These are phyloP conservation scores for Trichoderma oligosporum DNA, from an alignment of 2,329 filamentous ascomycete genomes.

Conservation along the genomic window DNA sequence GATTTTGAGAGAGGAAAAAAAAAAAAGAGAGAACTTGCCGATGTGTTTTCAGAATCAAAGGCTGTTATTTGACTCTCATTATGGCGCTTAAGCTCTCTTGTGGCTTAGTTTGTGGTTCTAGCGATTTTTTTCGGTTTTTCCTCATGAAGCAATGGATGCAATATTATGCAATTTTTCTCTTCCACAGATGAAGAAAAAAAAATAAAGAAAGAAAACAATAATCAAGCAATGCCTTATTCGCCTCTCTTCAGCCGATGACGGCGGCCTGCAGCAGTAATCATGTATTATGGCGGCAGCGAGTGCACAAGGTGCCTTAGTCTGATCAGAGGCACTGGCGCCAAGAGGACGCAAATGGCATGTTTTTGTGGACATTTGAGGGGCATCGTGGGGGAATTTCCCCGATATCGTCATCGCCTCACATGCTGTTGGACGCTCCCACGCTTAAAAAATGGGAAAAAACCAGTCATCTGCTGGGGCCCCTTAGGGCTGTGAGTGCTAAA, in stretches of 20 bases:
- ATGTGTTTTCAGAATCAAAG: background rate
- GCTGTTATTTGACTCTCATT: background rate
- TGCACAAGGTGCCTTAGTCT: background rate
- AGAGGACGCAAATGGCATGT: conserved; percentile 13
- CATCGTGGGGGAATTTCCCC: conserved; percentile 19
- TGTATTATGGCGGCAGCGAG: conserved; percentile 3
- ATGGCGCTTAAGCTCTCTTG: background rate
- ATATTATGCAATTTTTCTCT: background rate
- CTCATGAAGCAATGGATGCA: background rate
- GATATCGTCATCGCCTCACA: conserved; percentile 20
- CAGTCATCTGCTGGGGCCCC: background rate
- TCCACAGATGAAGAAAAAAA: background rate
- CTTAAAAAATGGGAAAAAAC: conserved; percentile 13
- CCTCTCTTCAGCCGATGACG: conserved; percentile 12
- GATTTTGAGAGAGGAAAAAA: no score
- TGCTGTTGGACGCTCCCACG: conserved; percentile 14
- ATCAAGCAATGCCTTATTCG: background rate
- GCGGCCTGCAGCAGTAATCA: conserved; percentile 2
- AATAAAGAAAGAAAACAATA: background rate
- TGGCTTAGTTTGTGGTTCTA: background rate
- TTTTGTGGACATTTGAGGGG: conserved; percentile 21
- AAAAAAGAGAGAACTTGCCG: background rate
- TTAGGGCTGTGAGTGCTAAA: conserved; percentile 10
- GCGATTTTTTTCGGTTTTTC: background rate
- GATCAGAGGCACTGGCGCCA: conserved; percentile 10